Conservation (phyloP, 805 yeast genomes). For the Debaryomyces prosopidis region DNA sequence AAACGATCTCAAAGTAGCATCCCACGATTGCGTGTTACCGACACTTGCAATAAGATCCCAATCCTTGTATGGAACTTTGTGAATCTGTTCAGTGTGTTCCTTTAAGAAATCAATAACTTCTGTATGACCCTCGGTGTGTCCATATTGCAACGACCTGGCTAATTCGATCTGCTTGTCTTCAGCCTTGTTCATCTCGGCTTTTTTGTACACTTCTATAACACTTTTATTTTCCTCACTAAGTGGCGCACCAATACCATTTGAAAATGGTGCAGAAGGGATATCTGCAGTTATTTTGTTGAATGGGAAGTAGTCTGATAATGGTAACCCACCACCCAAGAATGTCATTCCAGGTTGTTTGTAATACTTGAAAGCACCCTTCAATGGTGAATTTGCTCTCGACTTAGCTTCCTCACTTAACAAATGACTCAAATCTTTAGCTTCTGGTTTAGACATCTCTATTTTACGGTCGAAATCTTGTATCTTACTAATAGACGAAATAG, state of each 20-base stretch:
- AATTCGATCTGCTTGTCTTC: constrained; percentile 61
- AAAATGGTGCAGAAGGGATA: constrained; percentile 79
- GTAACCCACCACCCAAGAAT: constrained; percentile 95
- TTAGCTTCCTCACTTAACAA: constrained; percentile 76
- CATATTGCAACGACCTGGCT: constrained; percentile 88
- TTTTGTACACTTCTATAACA: constrained; percentile 44
- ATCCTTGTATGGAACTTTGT: constrained; percentile 47
- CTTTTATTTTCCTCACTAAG: constrained; percentile 42
- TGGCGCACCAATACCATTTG: constrained; percentile 73
- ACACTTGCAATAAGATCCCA: constrained; percentile 74
- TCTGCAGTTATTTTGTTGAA: constrained; percentile 73
- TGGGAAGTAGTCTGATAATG: constrained; percentile 89
- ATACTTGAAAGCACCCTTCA: constrained; percentile 83
- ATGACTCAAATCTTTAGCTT: constrained; percentile 71
- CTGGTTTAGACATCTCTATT: constrained; percentile 24
- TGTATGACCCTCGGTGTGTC: constrained; percentile 77
- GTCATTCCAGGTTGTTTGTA: constrained; percentile 72
- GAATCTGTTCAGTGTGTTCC: constrained; percentile 67
- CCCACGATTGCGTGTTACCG: constrained; percentile 93
- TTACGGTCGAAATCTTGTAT: not conserved
- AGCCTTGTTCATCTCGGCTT: constrained; percentile 18
- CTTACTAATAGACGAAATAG: not conserved
- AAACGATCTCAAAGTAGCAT: constrained; percentile 76
- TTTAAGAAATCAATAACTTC: constrained; percentile 66
- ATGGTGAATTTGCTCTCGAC: constrained; percentile 72